Evolutionary conservation across 371 early-diverging fungal species (phyloP), one percentile per base, ranked within the genome.

Genomic region (Syncephalastrum racemosum): DNA sequence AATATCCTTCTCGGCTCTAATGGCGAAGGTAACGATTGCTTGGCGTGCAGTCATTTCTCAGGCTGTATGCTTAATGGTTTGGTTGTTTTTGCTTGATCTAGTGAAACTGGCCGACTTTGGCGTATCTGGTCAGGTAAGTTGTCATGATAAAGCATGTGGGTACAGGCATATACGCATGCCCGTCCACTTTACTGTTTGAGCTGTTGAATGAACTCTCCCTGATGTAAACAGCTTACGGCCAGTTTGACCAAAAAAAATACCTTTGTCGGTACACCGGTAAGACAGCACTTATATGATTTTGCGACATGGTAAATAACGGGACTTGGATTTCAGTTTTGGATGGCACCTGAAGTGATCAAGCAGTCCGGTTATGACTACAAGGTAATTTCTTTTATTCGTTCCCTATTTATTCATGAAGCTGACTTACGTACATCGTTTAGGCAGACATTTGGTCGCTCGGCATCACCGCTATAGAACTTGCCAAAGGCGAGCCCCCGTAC

Each of bases 371-470:
- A 99, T 64, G 90, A 95, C 72, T 84, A 84, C 71, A 97, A 95
- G 84, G 77, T 77, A 63, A 52, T n/a, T n/a, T n/a, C 36, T 7
- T 10, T 2, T 10, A 31, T 31, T 31, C 2, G 10, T 2, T 31
- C 12, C 5, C 2, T 31, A 7, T 31, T 12, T 31, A 10, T 31
- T 27, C 36, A 0, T 5, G 10, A 31, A 2, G 10, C 3, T 31
- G 12, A 31, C 12, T 10, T 2, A 0, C 2, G 10, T 10, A 0
- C 36, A 8, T 31, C 1, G 12, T 31, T 42, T 60, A 77, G 70
- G 97, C 96, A 0, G 99, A 99, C 78, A 95, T 98, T 42, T 99
- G 99, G 99, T 92, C 94, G 44, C 75, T 99, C 27, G 99, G 99
- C 10, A 97, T 99, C 58, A 96, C 98, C 3, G 95, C 99, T 0